A percentile compares a stretch with the other conserved stretches of the same genome.
phyloP scores from a whole-genome alignment of 306 rosid species.

The Pyrus betulifolia region DNA sequence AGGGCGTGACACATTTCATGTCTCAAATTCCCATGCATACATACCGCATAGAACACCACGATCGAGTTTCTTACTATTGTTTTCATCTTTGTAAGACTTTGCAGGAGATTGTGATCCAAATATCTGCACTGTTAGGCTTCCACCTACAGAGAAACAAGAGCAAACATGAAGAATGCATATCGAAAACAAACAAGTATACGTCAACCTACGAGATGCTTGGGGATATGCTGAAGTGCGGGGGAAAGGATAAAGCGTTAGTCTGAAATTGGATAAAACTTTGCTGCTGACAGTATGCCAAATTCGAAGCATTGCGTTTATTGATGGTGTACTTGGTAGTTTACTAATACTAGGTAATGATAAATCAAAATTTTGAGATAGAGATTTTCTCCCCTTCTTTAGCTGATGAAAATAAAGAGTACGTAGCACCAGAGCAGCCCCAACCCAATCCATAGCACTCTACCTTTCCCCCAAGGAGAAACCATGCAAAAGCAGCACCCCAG shows the following conservation, averaged over 20 bases:
- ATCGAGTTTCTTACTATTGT: slow-evolving; percentile 23
- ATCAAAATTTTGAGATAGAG: not conserved
- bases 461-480: slow-evolving; percentile 85
- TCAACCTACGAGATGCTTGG: not conserved
- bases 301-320: not conserved
- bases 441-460: slow-evolving; percentile 66
- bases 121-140: slow-evolving; percentile 67
- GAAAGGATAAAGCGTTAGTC: not conserved
- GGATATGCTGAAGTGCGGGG: not conserved
- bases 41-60: no score
- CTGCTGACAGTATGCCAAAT: no score
- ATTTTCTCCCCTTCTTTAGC: not conserved
- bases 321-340: not conserved
- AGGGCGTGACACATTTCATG: no score
- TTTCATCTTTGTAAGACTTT: slow-evolving; percentile 21
- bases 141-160: slow-evolving; percentile 31
- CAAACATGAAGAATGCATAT: not conserved
- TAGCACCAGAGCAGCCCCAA: slow-evolving; percentile 73
- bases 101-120: slow-evolving; percentile 30
- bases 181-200: not conserved
- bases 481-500: slow-evolving; percentile 77
- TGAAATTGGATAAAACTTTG: not conserved
- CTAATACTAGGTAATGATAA: not conserved
- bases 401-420: slow-evolving; percentile 20
- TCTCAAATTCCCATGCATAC: no score